These are phyloP conservation scores for Isatis tinctoria DNA, from an alignment of 345 rosid genomes.

Conservation along the genomic window DNA sequence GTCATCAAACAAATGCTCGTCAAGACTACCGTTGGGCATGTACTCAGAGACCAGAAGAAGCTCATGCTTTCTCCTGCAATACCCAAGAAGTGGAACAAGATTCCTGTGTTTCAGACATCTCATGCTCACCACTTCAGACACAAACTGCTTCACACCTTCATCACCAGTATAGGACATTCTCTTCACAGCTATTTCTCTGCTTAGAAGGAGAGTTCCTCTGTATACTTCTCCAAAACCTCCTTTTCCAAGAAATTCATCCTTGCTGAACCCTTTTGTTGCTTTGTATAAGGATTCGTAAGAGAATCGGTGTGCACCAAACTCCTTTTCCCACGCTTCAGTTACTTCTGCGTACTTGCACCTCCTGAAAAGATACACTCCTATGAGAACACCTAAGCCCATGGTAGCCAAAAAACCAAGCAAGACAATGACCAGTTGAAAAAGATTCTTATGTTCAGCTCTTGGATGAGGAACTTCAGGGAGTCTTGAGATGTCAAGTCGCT, in stretches of 20 bases:
- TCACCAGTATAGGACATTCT: slow-evolving; percentile 41
- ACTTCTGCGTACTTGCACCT: slow-evolving; percentile 46
- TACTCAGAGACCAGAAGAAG: slow-evolving; percentile 49
- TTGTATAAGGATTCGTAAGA: slow-evolving; percentile 46
- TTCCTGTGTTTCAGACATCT: slow-evolving; percentile 45
- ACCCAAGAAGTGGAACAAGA: slow-evolving; percentile 48
- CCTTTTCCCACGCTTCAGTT: slow-evolving; percentile 55
- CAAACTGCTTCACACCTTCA: slow-evolving; percentile 51
- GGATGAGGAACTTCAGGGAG: slow-evolving; percentile 53
- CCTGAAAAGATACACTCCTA: slow-evolving; percentile 13
- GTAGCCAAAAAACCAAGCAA: slow-evolving; percentile 16
- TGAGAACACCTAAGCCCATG: background rate
- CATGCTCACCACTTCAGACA: slow-evolving; percentile 40
- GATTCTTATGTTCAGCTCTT: background rate
- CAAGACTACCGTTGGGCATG: slow-evolving; percentile 56
- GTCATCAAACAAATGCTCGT: slow-evolving; percentile 33
- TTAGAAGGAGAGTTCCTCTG: slow-evolving; percentile 39
- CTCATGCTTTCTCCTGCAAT: slow-evolving; percentile 46
- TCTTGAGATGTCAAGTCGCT: slow-evolving; percentile 35
- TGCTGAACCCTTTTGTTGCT: slow-evolving; percentile 58
- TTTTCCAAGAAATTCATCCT: slow-evolving; percentile 42
- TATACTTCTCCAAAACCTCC: slow-evolving; percentile 71
- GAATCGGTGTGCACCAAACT: slow-evolving; percentile 49
- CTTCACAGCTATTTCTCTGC: slow-evolving; percentile 50
- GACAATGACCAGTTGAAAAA: background rate